Conservation (phyloP, 305 asterid genomes). For the Caryopteris hybrid region DNA sequence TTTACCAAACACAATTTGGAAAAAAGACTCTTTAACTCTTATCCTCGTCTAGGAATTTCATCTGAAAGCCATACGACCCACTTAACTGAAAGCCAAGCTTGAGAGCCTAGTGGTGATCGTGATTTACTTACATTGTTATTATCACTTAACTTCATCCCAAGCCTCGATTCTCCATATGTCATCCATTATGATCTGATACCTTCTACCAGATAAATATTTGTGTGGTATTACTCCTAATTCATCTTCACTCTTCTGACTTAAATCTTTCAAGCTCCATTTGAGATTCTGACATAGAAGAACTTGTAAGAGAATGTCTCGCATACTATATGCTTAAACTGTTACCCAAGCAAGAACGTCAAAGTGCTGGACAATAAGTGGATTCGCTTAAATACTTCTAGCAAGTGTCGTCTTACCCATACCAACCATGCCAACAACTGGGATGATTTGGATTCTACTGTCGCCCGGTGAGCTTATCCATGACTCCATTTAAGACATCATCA, state of each 20-base stretch:
- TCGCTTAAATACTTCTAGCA: neutral
- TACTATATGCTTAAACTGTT: neutral
- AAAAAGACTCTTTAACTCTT: neutral
- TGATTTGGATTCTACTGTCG: neutral
- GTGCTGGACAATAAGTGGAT: neutral
- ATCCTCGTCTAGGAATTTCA: neutral
- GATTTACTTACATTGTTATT: neutral
- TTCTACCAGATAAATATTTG: neutral
- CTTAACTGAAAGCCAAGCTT: neutral
- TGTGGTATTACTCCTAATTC: neutral
- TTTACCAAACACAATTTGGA: neutral
- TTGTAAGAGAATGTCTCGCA: neutral
- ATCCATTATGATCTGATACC: neutral
- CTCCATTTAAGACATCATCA: neutral
- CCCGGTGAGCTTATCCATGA: neutral
- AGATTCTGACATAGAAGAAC: neutral
- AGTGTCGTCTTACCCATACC: neutral
- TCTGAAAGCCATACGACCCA: neutral
- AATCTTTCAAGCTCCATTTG: neutral
- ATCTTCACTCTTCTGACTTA: neutral
- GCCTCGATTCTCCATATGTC: neutral
- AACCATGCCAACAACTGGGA: neutral
- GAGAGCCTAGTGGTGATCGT: neutral
- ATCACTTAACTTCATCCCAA: neutral
- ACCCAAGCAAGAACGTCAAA: neutral